phyloP scores from a whole-genome alignment of 805 yeast species.

The Kuraishia molischiana region DNA sequence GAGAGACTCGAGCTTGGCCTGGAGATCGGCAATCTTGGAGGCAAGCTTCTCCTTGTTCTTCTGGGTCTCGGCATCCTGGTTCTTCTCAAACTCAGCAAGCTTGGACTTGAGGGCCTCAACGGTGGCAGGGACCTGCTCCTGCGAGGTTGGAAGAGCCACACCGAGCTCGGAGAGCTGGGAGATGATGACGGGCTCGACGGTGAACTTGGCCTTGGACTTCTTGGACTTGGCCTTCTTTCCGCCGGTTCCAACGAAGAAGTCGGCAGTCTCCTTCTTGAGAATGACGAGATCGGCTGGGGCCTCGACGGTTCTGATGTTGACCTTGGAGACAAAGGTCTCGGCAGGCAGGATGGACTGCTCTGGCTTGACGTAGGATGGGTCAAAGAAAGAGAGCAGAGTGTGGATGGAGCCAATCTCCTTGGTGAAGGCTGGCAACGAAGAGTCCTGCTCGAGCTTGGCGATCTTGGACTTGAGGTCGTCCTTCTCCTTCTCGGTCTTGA shows the following conservation, averaged over 20 bases:
- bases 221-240: slow-evolving; percentile 42
- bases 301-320: slow-evolving; percentile 40
- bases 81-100: slow-evolving; percentile 52
- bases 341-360: slow-evolving; percentile 9
- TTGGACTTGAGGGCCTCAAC: slow-evolving; percentile 63
- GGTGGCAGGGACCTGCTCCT: slow-evolving; percentile 60
- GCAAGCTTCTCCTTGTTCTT: slow-evolving; percentile 69
- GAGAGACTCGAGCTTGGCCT: slow-evolving; percentile 22
- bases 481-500: slow-evolving; percentile 40
- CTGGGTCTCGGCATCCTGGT: slow-evolving; percentile 72
- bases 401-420: slow-evolving; percentile 71
- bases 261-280: slow-evolving; percentile 52
- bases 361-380: slow-evolving; percentile 66
- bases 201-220: slow-evolving; percentile 40
- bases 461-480: slow-evolving; percentile 40
- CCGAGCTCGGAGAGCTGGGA: slow-evolving; percentile 68
- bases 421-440: slow-evolving; percentile 72
- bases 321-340: slow-evolving; percentile 6
- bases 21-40: slow-evolving; percentile 63
- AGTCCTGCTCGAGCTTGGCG: slow-evolving; percentile 66
- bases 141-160: slow-evolving; percentile 67
- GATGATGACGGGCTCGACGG: slow-evolving; percentile 73
- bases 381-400: slow-evolving; percentile 61
- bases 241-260: slow-evolving; percentile 43
- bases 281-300: slow-evolving; percentile 57